These are phyloP conservation scores for Phytopythium delawarense DNA, from an alignment of 352 stramenopile species.

Conservation along the genomic window DNA sequence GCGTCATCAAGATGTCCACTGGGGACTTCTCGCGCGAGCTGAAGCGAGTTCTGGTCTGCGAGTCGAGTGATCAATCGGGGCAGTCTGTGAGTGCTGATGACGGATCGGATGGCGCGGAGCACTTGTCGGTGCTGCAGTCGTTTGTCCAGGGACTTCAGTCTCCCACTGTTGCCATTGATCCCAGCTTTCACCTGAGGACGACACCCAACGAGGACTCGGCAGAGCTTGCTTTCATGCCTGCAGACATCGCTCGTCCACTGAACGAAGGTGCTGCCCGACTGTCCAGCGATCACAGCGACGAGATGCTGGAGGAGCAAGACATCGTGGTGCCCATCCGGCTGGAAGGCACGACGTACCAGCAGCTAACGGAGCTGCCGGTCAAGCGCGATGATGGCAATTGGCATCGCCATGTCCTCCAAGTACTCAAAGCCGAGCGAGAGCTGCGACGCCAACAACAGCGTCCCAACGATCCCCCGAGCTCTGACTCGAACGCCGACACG, in stretches of 20 bases:
- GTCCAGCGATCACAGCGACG: not conserved
- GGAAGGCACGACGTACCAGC: slow-evolving; percentile 21
- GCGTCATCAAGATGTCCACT: not conserved
- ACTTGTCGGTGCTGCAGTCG: not conserved
- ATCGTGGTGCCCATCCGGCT: slow-evolving; percentile 2
- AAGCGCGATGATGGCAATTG: slow-evolving; percentile 20
- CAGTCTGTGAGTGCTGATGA: not conserved
- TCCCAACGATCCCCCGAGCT: not conserved
- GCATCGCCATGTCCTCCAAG: slow-evolving; percentile 30
- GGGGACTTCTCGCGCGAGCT: not conserved
- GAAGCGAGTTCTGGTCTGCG: not conserved
- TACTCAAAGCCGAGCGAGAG: slow-evolving; percentile 35
- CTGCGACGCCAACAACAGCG: slow-evolving; percentile 10
- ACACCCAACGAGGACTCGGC: not conserved
- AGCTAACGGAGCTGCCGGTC: slow-evolving; percentile 30
- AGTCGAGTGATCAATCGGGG: not conserved
- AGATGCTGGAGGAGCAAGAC: not conserved
- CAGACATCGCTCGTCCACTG: too few relatives aligned
- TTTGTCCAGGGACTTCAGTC: not conserved
- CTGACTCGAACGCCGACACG: slow-evolving; percentile 3
- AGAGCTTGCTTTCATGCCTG: not conserved
- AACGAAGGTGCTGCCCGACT: too few relatives aligned
- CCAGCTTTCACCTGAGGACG: not conserved
- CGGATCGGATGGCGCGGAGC: not conserved
- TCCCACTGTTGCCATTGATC: not conserved